phyloP scores from a whole-genome alignment of 2,329 filamentous ascomycete species.

The Colletotrichum higginsianum region DNA sequence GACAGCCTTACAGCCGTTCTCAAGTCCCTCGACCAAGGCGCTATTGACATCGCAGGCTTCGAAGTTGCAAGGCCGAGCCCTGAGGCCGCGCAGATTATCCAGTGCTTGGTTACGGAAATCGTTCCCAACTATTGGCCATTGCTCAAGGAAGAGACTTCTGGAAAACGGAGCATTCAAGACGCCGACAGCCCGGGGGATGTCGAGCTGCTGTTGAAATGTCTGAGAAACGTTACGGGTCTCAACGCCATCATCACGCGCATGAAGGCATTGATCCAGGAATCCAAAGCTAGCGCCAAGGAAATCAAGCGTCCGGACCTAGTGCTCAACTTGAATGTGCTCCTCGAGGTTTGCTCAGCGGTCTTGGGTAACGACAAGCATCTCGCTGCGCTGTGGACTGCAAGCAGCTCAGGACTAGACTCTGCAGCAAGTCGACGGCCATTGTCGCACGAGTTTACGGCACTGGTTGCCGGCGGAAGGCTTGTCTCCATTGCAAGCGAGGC shows the following conservation, averaged over 20 bases:
- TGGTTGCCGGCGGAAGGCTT: constrained; percentile 65
- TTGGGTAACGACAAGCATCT: constrained; percentile 57
- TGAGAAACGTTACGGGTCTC: constrained; percentile 82
- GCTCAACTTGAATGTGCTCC: constrained; percentile 60
- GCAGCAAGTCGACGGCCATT: constrained; percentile 51
- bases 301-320: constrained; percentile 58
- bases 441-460: constrained; percentile 60
- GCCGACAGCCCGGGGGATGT: constrained; percentile 53
- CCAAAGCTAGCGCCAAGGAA: constrained; percentile 56
- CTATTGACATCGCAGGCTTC: constrained; percentile 54
- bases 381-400: constrained; percentile 55
- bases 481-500: constrained; percentile 70
- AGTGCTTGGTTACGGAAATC: constrained; percentile 80
- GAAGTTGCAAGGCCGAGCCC: constrained; percentile 76
- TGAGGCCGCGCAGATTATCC: constrained; percentile 80
- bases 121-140: constrained; percentile 86
- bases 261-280: constrained; percentile 70
- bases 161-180: constrained; percentile 34
- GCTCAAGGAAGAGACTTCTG: constrained; percentile 63
- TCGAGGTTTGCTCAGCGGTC: constrained; percentile 61
- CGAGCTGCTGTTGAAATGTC: constrained; percentile 71
- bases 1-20: constrained; percentile 68
- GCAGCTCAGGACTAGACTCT: constrained; percentile 40
- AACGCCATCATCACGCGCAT: constrained; percentile 83
- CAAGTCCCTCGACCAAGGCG: constrained; percentile 61